Percentiles rank a stretch among this genome's conserved stretches.
phyloP scores from a whole-genome alignment of 768 basidiomycete species.

The Dentipellis sp. region DNA sequence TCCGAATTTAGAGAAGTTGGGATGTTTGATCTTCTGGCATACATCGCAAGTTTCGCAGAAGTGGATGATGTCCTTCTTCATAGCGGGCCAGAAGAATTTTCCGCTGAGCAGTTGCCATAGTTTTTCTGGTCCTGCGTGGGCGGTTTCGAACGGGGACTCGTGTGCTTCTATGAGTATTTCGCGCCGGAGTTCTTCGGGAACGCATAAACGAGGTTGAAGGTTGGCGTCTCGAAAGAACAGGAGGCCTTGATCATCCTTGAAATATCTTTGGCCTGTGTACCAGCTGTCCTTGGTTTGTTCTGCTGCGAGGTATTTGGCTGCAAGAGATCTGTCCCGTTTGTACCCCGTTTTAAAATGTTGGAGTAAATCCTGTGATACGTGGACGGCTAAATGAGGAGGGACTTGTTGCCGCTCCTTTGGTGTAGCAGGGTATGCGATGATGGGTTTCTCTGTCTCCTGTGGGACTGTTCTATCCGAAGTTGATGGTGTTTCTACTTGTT shows the following conservation, averaged over 20 bases:
- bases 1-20: constrained; percentile 2
- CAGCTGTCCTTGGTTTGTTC: too few species aligned
- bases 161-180: constrained; percentile 1
- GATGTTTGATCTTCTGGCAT: constrained; percentile 10
- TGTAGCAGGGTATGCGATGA: too few species aligned
- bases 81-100: neutral
- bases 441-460: too few species aligned
- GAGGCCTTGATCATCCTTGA: constrained; percentile 7
- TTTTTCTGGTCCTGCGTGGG: constrained; percentile 8
- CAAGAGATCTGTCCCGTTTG: too few species aligned
- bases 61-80: constrained; percentile 4
- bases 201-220: constrained; percentile 9
- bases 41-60: constrained; percentile 8
- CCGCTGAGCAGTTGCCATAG: neutral
- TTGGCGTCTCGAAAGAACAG: constrained; percentile 12
- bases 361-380: too few species aligned
- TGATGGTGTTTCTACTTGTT: too few species aligned
- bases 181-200: constrained; percentile 1
- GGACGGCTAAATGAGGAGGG: too few species aligned
- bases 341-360: too few species aligned
- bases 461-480: too few species aligned
- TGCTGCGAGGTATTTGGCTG: too few species aligned
- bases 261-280: constrained; percentile 4
- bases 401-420: too few species aligned
- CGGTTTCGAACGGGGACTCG: constrained; percentile 4